Evolutionary conservation across 805 yeast species (phyloP), one percentile per base, ranked within the genome.

Genomic region (Starmerella gropengiesseri): DNA sequence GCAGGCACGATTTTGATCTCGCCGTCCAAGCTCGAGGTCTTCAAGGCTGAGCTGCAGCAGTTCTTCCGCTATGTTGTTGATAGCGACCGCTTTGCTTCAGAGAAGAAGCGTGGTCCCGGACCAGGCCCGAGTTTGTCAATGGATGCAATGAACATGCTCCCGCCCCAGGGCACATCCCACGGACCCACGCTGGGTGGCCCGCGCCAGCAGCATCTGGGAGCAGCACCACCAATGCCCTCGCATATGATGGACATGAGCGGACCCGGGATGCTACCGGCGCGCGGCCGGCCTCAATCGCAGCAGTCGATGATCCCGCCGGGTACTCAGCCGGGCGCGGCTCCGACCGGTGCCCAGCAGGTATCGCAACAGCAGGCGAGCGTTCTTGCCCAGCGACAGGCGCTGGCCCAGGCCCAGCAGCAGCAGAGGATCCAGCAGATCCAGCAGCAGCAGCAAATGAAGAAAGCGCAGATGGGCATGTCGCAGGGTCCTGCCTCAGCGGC

Each of bases 51-150:
- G 53, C 77, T 82, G 44, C 81, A 77, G 43, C 74, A 77, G 56
- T 85, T 80, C 56, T 77, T 81, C 63, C 75, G 75, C 40, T 81
- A 74, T 59, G 85, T 85, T 49, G 75, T 76, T 46, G 83, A 79
- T 6, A 37, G 53, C 30, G 42, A 45, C 26, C 40, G 32, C 27
- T 11, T 28, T 16, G 50, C 54, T 4, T 13, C 31, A 5, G 48
- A 47, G 23, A 32, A 40, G 36, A 38, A 40, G 44, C 40, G 37
- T 8, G 29, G 37, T 4, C 37, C 37, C 4, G 37, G 35, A 4
- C 11, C 28, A 4, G 21, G 18, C 11, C 6, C n/a, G 13, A 11
- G 27, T 4, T 9, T 20, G 12, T 4, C 14, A 19, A 17, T n/a
- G 14, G 40, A 27, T 17, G n/a, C 31, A 6, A 34, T 34, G 11